Evolutionary conservation across 139 green algal genomes (phyloP), one percentile per base, ranked within the genome.

Genomic region (Limnomonas spitsbergensis): DNA sequence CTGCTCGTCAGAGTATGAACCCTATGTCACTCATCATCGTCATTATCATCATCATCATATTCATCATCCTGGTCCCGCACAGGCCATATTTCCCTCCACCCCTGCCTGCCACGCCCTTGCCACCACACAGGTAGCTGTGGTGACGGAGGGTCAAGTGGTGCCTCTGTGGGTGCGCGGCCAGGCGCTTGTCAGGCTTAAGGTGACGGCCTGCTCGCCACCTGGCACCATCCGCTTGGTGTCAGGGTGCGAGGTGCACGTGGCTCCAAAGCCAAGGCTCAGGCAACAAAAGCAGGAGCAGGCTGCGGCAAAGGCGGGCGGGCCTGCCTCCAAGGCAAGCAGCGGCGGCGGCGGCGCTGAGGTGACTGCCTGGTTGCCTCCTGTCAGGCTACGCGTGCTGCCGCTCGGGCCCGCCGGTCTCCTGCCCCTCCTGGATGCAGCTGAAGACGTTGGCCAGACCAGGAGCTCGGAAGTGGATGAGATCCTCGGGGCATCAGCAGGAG

Each of bases 171-270:
- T 91, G 1, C 84, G 83, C 6, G 80, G 42, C 56, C 56, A 78
- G 36, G 53, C 74, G 79, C 0, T 61, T 3, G 4, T 74, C 6
- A 39, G 9, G 24, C 34, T 74, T 6, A 39, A 40, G 20, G 34
- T 47, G 7, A 27, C 3, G 3, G 9, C 67, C 35, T 53, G 32
- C 32, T 27, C 67, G 4, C 67, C 67, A 3, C 3, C 67, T 7
- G 3, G 4, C 4, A 40, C 93, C 27, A 90, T 90, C 4, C 81
- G 83, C 0, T 85, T 97, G 39, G 81, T 83, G 2, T 69, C 52
- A 0, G 93, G 91, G 0, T 83, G 66, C 0, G 93, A 97, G 81
- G 73, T 97, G 29, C 76, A 83, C 4, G 81, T 97, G 1, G 92
- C 92, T 0, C 93, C 93, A 1, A 88, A 92, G 26, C 84, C 85